phyloP scores from a whole-genome alignment of 2,329 filamentous ascomycete species.

The Ceratocystis eucalypticola region DNA sequence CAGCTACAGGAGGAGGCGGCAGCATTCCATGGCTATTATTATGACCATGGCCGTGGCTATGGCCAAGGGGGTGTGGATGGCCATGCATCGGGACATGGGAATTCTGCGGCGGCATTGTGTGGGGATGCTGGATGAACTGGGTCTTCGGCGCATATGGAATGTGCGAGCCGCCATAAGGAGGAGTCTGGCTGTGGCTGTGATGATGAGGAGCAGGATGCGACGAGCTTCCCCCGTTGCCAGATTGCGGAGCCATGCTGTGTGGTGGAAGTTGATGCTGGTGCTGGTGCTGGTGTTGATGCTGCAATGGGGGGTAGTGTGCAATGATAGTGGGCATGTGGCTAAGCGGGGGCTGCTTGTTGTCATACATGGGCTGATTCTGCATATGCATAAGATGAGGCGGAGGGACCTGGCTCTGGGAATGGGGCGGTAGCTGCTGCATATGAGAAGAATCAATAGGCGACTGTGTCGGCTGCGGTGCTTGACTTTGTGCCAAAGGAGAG shows the following conservation, averaged over 20 bases:
- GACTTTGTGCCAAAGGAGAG: not conserved
- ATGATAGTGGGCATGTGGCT: constrained; percentile 17
- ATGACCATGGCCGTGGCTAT: not conserved
- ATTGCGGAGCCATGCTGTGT: not conserved
- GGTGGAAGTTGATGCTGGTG: not conserved
- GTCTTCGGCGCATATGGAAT: constrained; percentile 7
- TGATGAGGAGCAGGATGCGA: constrained; percentile 6
- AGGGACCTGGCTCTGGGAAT: not conserved
- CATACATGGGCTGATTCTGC: constrained; percentile 14
- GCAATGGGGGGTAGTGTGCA: constrained; percentile 14
- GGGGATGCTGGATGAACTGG: constrained; percentile 14
- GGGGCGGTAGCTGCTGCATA: not conserved
- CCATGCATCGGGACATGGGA: not conserved
- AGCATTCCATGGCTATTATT: not conserved
- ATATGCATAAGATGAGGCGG: constrained; percentile 10
- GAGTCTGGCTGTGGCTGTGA: not conserved
- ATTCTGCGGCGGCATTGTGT: not conserved
- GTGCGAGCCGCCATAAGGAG: not conserved
- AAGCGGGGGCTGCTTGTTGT: constrained; percentile 15
- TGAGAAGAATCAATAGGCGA: not conserved
- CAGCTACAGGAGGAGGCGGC: not conserved
- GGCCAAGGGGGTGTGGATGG: not conserved
- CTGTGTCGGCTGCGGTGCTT: not conserved
- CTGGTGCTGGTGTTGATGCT: not conserved
- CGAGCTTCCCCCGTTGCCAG: not conserved